Evolutionary conservation across 176 grass and related monocot species (phyloP), one percentile per base, ranked within the genome.

Genomic region (Bonia amplexicaulis): DNA sequence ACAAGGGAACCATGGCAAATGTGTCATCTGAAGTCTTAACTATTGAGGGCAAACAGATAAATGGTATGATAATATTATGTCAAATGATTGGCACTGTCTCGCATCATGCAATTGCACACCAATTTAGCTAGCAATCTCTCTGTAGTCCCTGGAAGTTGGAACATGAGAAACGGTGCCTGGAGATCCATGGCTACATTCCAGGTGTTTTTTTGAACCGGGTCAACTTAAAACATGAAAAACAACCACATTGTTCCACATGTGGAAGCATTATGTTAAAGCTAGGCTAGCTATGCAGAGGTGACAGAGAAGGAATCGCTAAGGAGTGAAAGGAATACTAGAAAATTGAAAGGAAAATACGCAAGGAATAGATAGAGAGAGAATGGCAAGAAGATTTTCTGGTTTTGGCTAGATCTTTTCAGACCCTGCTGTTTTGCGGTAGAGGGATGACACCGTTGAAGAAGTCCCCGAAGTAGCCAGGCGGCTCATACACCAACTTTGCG

Each of bases 361-460:
- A 80, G 12, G 57, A 72, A 39, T 45, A 23, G 48, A 68, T 22
- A 69, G 23, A 82, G 20, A 17, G 31, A n/a, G 31, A 57, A 70
- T 63, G 73, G 42, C 20, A 62, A 65, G 12, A 61, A 42, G 13
- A 49, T 7, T 31, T 19, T 57, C 79, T 86, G 54, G 66, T 86
- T 27, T 85, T 52, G 57, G 15, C 73, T 82, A 58, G 7, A 13
- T 7, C 12, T 57, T 45, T 72, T 91, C 71, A 95, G 68, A 95
- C 93, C 49, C 88, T 92, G 74, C 88, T 93, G 78, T 88, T 86
- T 26, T 90, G 76, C 37, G 88, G 90, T 66, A 93, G 84, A 68
- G 88, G 93, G 41, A 95, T 82, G 45, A 95, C 93, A 15, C 90
- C 86, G 78, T 97, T 92, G 74, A 97, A 97, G 90, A 97, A 97